These are phyloP conservation scores for Eragrostis nindensis DNA, from an alignment of 176 grass and related monocot species.

Conservation along the genomic window DNA sequence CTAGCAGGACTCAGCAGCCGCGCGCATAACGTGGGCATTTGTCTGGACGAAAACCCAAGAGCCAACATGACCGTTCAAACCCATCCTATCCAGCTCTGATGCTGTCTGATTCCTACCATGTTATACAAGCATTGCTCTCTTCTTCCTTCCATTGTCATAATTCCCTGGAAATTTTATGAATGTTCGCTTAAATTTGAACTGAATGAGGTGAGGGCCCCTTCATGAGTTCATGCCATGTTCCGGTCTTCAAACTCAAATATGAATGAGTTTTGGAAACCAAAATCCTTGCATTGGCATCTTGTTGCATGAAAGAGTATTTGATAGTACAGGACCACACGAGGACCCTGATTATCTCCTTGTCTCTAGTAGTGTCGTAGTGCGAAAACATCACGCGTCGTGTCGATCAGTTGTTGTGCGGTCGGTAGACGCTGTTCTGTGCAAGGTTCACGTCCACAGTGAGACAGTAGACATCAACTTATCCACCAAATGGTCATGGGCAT, in stretches of 20 bases:
- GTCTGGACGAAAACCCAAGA: conserved; percentile 43
- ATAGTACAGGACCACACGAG: neutral
- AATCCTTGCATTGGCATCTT: neutral
- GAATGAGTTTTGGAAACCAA: conserved; percentile 14
- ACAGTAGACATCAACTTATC: conserved; percentile 6
- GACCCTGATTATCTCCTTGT: neutral
- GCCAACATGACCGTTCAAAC: neutral
- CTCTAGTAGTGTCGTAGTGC: neutral
- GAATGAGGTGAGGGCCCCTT: neutral
- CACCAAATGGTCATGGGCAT: conserved; percentile 15
- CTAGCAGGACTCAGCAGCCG: conserved; percentile 4
- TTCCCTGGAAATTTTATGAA: neutral
- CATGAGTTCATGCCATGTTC: neutral
- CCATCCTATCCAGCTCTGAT: neutral
- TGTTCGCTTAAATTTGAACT: neutral
- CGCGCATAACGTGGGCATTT: conserved; percentile 39
- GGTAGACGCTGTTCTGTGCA: neutral
- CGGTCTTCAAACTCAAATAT: neutral
- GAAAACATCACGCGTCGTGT: conserved; percentile 4
- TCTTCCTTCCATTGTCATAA: neutral
- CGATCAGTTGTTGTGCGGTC: conserved; percentile 14
- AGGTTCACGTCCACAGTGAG: neutral
- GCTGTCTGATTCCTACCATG: conserved; percentile 32
- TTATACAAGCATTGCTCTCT: conserved; percentile 9
- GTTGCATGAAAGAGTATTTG: neutral